Evolutionary conservation across 1,139 yeast genomes (phyloP).

Genomic region (Saccharomyces hybrid): DNA sequence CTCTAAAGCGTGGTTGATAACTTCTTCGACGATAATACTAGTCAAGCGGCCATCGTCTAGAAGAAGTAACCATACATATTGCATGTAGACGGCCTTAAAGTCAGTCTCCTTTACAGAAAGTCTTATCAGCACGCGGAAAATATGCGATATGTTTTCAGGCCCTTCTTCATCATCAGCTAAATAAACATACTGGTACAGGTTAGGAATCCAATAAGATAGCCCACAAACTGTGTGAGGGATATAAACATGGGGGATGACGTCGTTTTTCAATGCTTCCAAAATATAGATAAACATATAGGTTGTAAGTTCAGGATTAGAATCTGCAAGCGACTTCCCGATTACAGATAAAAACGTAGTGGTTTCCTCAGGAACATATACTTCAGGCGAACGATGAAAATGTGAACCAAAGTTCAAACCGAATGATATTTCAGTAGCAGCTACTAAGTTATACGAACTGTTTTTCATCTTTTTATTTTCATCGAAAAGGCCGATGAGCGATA

Average conservation of each 20-base stretch:
- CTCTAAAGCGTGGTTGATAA: constrained; percentile 66
- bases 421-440: constrained; percentile 56
- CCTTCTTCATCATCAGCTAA: constrained; percentile 49
- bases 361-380: constrained; percentile 64
- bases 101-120: constrained; percentile 42
- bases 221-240: constrained; percentile 38
- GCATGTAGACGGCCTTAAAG: constrained; percentile 43
- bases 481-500: constrained; percentile 61
- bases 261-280: constrained; percentile 22
- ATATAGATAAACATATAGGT: constrained; percentile 31
- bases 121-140: constrained; percentile 57
- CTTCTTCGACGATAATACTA: constrained; percentile 59
- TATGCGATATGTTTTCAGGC: constrained; percentile 50
- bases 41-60: constrained; percentile 56
- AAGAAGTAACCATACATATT: constrained; percentile 64
- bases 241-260: constrained; percentile 16
- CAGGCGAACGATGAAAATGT: constrained; percentile 49
- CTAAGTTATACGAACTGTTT: constrained; percentile 53
- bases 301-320: constrained; percentile 52
- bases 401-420: constrained; percentile 58
- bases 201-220: constrained; percentile 72
- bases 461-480: constrained; percentile 53
- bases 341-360: constrained; percentile 56
- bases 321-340: constrained; percentile 50
- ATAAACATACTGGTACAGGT: constrained; percentile 53